Percentiles rank a stretch among this genome's conserved stretches.
Evolutionary conservation across 106 monocot genomes (phyloP).

Genomic region (Dendrobium nobile): DNA sequence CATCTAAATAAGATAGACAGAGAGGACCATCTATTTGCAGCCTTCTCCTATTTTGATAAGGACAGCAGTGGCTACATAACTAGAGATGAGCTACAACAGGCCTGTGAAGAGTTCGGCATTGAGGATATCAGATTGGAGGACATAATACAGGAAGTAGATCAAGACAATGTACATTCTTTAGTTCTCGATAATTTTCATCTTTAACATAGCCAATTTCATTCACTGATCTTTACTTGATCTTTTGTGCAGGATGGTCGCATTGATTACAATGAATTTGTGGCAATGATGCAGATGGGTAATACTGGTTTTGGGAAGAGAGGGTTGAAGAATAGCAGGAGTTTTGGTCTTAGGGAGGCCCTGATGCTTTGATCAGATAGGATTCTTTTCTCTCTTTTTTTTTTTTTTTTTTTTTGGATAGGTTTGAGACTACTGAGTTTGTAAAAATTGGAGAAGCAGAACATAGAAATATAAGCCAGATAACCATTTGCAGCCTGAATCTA

Average conservation of each 20-base stretch:
- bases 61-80: slow-evolving; percentile 57
- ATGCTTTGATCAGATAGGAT: slow-evolving; percentile 1
- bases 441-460: background rate
- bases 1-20: slow-evolving; percentile 22
- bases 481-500: background rate
- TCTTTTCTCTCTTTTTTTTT: background rate
- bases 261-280: slow-evolving; percentile 28
- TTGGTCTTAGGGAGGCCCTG: slow-evolving; percentile 45
- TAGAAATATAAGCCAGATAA: background rate
- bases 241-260: slow-evolving; percentile 42
- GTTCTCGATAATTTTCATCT: background rate
- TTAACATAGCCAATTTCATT: background rate
- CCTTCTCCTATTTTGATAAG: slow-evolving; percentile 56
- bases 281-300: slow-evolving; percentile 54
- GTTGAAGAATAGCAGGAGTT: slow-evolving; percentile 31
- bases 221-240: background rate
- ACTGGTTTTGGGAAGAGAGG: slow-evolving; percentile 32
- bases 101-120: slow-evolving; percentile 51
- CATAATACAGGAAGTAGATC: slow-evolving; percentile 48
- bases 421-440: slow-evolving; percentile 1
- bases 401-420: background rate
- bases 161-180: slow-evolving; percentile 38
- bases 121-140: slow-evolving; percentile 40
- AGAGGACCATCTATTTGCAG: slow-evolving; percentile 39
- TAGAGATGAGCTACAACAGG: slow-evolving; percentile 43